Evolutionary conservation across 2,329 filamentous ascomycete species (phyloP).

Genomic region (Alternaria infectoria): DNA sequence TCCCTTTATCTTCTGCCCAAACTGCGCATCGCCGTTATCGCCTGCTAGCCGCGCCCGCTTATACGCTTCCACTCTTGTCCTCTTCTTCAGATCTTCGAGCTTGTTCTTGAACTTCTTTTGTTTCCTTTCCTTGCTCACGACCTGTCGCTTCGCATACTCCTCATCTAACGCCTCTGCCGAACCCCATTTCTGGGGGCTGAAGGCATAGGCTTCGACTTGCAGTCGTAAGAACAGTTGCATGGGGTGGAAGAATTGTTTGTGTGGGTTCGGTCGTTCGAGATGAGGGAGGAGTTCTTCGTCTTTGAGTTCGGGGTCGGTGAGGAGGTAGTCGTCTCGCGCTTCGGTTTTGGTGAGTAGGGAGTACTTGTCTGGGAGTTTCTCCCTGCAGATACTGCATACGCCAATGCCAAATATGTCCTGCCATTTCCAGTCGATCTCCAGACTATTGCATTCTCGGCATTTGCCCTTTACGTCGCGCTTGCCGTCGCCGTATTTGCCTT

Average conservation of each 20-base stretch:
- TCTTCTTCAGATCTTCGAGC: conserved; percentile 87
- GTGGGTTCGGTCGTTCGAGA: conserved; percentile 87
- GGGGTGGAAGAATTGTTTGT: conserved; percentile 95
- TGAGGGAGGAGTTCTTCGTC: conserved; percentile 87
- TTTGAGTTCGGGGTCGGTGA: conserved; percentile 93
- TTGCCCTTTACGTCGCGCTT: conserved; percentile 63
- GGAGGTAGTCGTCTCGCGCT: conserved; percentile 89
- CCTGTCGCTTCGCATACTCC: conserved; percentile 81
- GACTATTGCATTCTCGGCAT: conserved; percentile 80
- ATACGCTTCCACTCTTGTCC: conserved; percentile 90
- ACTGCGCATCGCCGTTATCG: conserved; percentile 53
- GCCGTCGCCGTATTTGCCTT: conserved; percentile 43
- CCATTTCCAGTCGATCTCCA: conserved; percentile 97
- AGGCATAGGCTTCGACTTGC: conserved; percentile 93
- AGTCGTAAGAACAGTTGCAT: conserved; percentile 97
- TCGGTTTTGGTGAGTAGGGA: conserved; percentile 96
- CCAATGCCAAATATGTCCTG: conserved; percentile 78
- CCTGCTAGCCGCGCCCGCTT: conserved; percentile 62
- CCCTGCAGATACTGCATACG: conserved; percentile 86
- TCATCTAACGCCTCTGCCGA: conserved; percentile 82
- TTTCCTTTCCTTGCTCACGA: conserved; percentile 82
- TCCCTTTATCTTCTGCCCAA: conserved; percentile 76
- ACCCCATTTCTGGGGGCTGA: conserved; percentile 85
- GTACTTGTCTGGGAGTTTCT: conserved; percentile 89
- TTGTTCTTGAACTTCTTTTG: conserved; percentile 92